Evolutionary conservation across 208 protist species (phyloP), one percentile per base, ranked within the genome.

Genomic region (Trypanosoma vivax): DNA sequence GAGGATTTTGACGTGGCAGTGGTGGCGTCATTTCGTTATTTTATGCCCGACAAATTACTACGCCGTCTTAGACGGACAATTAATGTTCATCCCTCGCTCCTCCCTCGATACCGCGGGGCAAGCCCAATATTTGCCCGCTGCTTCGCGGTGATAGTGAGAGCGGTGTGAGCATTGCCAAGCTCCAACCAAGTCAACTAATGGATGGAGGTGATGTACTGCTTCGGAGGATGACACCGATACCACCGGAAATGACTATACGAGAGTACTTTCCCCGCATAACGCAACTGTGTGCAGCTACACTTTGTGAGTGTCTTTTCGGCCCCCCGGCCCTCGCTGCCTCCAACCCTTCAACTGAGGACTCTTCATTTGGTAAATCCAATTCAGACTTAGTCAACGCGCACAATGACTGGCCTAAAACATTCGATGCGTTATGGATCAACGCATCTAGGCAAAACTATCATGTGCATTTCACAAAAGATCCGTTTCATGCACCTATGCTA

Each of bases 1-100:
- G 41, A 40, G 16, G 65, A 69, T 48, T 89, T 81, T 61, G 86
- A 94, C 52, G 67, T 89, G 9, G 68, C 73, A 16, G 73, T 94
- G 1, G 83, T 94, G 3, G 86, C 89, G 14, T 94, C 86, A 9
- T 94, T 90, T 54, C 82, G 86, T 25, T 94, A 94, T 69, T 94
- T 88, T 38, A 53, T 94, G 1, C 86, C 86, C 2, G 50, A 75
- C 28, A 43, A 54, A 5, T 60, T 94, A 0, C 60, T 94, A 18
- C 62, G 52, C 3, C 74, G 62, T 29, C 50, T 94, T 45, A 79
- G 83, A 9, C 78, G 71, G 0, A 80, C 78, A 14, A 73, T 96
- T 47, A 96, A 96, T 54, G 58, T 93, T 61, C 90, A 96, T 58
- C 90, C 90, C 4, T 93, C 84, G 13, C 54, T 94, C 28, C 67